These are phyloP conservation scores for Rickenella mellea DNA, from an alignment of 768 basidiomycete genomes.

Conservation along the genomic window DNA sequence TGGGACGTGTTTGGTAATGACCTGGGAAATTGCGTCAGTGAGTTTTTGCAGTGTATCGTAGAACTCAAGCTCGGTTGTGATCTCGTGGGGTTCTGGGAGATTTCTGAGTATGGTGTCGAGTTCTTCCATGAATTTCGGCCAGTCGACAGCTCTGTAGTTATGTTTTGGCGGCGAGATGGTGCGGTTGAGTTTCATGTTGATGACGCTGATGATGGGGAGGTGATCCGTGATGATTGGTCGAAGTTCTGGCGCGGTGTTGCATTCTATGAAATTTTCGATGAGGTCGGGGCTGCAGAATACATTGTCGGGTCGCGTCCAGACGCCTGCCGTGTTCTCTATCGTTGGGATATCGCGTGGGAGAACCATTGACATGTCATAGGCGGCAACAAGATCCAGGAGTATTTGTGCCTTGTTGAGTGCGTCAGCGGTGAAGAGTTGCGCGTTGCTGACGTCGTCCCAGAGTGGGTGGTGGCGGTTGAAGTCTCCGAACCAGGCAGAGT, in stretches of 20 bases:
- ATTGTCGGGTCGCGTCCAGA: constrained; percentile 1
- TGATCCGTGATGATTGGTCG: neutral
- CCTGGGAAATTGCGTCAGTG: neutral
- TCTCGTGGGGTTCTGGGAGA: neutral
- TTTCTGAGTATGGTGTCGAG: neutral
- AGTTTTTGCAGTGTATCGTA: neutral
- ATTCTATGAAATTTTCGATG: neutral
- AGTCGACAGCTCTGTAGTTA: neutral
- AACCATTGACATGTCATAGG: neutral
- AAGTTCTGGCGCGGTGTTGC: neutral
- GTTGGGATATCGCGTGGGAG: constrained; percentile 2
- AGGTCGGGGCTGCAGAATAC: neutral
- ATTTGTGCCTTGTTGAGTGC: neutral
- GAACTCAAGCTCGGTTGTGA: neutral
- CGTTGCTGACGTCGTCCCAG: neutral
- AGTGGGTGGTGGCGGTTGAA: constrained; percentile 4
- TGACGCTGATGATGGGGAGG: neutral
- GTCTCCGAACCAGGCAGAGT: neutral
- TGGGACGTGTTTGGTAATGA: neutral
- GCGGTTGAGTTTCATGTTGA: constrained; percentile 1
- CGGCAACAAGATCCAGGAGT: neutral
- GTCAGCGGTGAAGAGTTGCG: neutral
- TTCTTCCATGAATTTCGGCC: neutral
- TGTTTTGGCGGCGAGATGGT: neutral
- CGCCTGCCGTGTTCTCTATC: neutral